These are phyloP conservation scores for Pseudonitzschia pungens DNA, from an alignment of 108 stramenopile genomes.

Conservation along the genomic window DNA sequence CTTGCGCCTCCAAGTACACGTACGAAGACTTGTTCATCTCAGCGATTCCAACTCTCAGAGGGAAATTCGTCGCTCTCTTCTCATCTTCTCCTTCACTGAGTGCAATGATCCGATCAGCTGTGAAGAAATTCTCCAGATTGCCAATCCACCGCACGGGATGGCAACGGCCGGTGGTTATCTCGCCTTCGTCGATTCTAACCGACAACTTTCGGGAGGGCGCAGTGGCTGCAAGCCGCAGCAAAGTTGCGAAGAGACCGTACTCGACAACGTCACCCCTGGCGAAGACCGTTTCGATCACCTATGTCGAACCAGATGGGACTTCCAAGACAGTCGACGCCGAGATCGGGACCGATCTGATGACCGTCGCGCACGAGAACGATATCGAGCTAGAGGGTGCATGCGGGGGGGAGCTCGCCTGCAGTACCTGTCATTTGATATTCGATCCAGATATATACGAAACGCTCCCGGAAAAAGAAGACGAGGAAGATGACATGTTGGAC, in stretches of 20 bases:
- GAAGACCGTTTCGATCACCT: conserved; percentile 63
- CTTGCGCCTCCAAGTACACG: too few relatives aligned
- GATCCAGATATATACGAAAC: conserved; percentile 84
- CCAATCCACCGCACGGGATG: background rate
- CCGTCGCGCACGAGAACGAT: conserved; percentile 85
- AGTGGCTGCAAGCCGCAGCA: background rate
- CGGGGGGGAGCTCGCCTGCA: conserved; percentile 86
- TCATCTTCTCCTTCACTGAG: background rate
- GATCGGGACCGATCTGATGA: conserved; percentile 72
- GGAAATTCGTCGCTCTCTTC: too few relatives aligned
- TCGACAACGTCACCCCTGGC: background rate
- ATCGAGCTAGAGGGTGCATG: conserved; percentile 90
- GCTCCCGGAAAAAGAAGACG: conserved; percentile 86
- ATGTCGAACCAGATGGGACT: conserved; percentile 66
- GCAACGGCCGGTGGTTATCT: background rate
- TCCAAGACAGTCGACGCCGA: conserved; percentile 68
- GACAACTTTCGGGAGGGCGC: background rate
- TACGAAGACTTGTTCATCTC: too few relatives aligned
- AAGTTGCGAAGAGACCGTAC: conserved; percentile 13
- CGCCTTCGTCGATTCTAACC: background rate
- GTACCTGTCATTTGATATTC: conserved; percentile 93
- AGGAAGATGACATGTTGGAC: conserved; percentile 99
- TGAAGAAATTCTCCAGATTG: background rate
- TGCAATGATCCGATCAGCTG: conserved; percentile 4
- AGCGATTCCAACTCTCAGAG: too few relatives aligned